Conservation (phyloP, 164 flowering plant species). For the Liquidambar formosana region DNA sequence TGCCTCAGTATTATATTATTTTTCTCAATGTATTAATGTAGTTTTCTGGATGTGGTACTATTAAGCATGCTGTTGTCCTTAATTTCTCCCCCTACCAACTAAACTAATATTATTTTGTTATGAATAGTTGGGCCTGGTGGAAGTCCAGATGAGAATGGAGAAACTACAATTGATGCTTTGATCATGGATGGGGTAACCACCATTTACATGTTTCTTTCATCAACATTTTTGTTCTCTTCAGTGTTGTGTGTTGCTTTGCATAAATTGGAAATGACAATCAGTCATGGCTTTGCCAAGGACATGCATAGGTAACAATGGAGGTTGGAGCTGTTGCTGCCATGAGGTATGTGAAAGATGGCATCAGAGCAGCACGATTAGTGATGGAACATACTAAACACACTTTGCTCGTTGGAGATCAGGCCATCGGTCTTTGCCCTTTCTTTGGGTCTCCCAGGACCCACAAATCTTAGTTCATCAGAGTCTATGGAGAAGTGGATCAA, state of each 20-base stretch:
- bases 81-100: background rate
- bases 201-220: conserved; percentile 1
- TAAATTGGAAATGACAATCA: conserved; percentile 15
- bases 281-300: conserved; percentile 43
- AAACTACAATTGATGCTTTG: conserved; percentile 91
- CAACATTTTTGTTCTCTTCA: background rate
- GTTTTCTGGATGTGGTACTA: too few relatives aligned
- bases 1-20: background rate
- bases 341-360: conserved; percentile 87
- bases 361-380: conserved; percentile 85
- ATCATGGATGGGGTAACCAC: conserved; percentile 90
- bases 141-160: conserved; percentile 98
- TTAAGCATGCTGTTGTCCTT: background rate
- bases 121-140: conserved; percentile 97
- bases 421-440: conserved; percentile 88
- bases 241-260: background rate
- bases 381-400: conserved; percentile 88
- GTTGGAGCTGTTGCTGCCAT: conserved; percentile 98
- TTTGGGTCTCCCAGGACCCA: conserved; percentile 96
- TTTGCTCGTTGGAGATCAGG: conserved; percentile 87
- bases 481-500: conserved; percentile 70
- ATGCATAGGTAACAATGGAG: conserved; percentile 88
- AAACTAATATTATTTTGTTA: conserved; percentile 6
- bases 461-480: conserved; percentile 84
- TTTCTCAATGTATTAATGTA: background rate